These are phyloP conservation scores for Hyphopichia wangnamkhiaoensis DNA, from an alignment of 1,139 yeast genomes.

Conservation along the genomic window DNA sequence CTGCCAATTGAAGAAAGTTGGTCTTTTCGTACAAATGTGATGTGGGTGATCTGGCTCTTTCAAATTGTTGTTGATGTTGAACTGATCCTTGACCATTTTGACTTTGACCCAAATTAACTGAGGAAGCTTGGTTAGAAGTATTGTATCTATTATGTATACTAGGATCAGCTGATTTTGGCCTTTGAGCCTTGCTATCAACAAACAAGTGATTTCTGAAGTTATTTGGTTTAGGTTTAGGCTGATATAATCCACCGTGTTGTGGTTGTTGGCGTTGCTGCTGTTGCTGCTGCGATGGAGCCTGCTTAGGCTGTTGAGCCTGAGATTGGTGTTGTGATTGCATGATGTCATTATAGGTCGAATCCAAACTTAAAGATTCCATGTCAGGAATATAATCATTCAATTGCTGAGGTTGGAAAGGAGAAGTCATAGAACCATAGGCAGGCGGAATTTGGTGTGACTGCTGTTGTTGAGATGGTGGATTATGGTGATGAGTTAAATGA, in stretches of 20 bases:
- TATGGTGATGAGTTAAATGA: constrained; percentile 27
- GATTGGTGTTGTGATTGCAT: constrained; percentile 9
- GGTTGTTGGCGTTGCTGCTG: constrained; percentile 2
- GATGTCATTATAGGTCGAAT: neutral
- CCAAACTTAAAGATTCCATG: constrained; percentile 31
- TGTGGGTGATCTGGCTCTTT: constrained; percentile 45
- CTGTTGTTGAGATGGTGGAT: constrained; percentile 10
- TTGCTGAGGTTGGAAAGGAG: constrained; percentile 3
- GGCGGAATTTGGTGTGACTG: constrained; percentile 6
- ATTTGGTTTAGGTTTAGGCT: constrained; percentile 41
- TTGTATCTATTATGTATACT: constrained; percentile 15
- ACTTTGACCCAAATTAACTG: constrained; percentile 14
- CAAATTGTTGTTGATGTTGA: constrained; percentile 22
- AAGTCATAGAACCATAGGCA: neutral
- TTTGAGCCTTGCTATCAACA: constrained; percentile 28
- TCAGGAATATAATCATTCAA: constrained; percentile 17
- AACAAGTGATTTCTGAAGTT: constrained; percentile 28
- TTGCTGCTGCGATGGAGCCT: constrained; percentile 9
- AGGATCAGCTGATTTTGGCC: constrained; percentile 51
- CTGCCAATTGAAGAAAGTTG: constrained; percentile 47
- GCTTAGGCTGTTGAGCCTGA: constrained; percentile 6
- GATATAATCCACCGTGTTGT: constrained; percentile 23
- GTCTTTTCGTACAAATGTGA: constrained; percentile 49
- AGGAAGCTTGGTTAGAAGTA: neutral
- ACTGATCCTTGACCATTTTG: constrained; percentile 18